phyloP scores from a whole-genome alignment of 106 monocot species.

The Dendrobium chrysotoxum region DNA sequence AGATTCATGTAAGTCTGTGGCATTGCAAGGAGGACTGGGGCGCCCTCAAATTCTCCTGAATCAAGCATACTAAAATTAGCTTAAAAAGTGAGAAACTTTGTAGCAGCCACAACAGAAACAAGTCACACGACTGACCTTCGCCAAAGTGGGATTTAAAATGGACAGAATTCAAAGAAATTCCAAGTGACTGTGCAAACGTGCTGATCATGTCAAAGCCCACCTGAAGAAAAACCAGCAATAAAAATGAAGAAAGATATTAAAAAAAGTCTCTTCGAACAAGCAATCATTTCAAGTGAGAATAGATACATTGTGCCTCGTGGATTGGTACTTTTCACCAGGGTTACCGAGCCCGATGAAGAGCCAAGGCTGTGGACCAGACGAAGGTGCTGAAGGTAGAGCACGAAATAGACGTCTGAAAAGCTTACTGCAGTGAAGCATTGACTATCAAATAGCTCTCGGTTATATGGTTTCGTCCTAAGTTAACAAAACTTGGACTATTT shows the following conservation, averaged over 20 bases:
- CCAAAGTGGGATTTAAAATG: constrained; percentile 88
- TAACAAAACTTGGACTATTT: background rate
- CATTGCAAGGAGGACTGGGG: constrained; percentile 81
- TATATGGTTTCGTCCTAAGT: background rate
- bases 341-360: constrained; percentile 93
- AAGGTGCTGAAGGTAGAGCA: background rate
- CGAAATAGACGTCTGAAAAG: background rate
- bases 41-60: constrained; percentile 55
- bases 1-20: constrained; percentile 99
- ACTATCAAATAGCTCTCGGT: background rate
- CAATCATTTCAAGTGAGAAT: background rate
- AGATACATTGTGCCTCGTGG: constrained; percentile 80
- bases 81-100: background rate
- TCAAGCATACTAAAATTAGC: constrained; percentile 3
- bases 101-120: background rate
- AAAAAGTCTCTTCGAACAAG: background rate
- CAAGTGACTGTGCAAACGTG: constrained; percentile 55
- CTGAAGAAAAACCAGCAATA: constrained; percentile 14
- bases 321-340: constrained; percentile 82
- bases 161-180: constrained; percentile 48
- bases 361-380: constrained; percentile 39
- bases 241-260: background rate
- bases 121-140: constrained; percentile 39
- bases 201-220: constrained; percentile 95
- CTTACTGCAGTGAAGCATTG: constrained; percentile 1